These are phyloP conservation scores for Jaltomata sinuosa DNA, from an alignment of 257 asterid species.

Conservation along the genomic window DNA sequence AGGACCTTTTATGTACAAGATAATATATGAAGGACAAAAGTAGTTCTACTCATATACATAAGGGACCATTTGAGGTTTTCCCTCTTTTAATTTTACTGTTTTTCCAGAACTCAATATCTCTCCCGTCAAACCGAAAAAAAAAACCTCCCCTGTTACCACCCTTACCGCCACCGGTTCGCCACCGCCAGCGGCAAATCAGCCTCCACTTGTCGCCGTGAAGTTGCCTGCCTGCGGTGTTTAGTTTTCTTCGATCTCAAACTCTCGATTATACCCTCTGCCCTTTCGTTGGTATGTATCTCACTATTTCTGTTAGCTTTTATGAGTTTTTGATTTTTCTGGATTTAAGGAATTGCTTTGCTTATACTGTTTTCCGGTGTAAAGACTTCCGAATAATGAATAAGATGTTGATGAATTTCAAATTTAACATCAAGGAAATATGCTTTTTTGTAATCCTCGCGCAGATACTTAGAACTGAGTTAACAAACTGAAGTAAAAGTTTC, in stretches of 20 bases:
- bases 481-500: not conserved
- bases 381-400: too few relatives aligned
- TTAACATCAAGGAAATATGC: not conserved
- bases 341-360: not conserved
- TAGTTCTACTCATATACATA: not conserved
- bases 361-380: not conserved
- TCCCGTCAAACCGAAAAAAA: not conserved
- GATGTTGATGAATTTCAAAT: not conserved
- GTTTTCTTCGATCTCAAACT: not conserved
- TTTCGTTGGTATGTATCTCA: not conserved
- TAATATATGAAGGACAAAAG: not conserved
- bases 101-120: not conserved
- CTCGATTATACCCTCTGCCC: not conserved
- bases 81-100: not conserved
- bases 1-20: not conserved
- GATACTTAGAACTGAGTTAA: not conserved
- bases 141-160: not conserved
- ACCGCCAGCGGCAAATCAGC: not conserved
- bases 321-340: not conserved
- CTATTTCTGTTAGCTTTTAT: not conserved
- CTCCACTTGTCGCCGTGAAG: not conserved
- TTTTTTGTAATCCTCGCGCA: not conserved
- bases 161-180: not conserved
- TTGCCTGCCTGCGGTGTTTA: not conserved
- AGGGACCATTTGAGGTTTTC: not conserved